Evolutionary conservation across 108 stramenopile species (phyloP).

Genomic region (Conticribra weissflogii): DNA sequence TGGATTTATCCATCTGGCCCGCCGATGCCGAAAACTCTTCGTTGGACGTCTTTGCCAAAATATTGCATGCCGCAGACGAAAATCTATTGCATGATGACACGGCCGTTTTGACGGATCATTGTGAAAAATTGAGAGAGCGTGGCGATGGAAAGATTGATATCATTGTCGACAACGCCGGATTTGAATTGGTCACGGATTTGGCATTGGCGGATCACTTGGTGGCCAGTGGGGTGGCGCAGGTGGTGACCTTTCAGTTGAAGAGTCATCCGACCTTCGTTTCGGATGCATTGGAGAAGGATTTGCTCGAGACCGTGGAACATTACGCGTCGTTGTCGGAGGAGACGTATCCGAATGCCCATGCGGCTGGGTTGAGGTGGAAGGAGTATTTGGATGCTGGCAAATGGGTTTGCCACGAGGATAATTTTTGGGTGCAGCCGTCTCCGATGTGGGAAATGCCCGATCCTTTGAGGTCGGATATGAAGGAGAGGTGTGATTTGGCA

Average conservation of each 20-base stretch:
- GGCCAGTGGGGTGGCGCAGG: conserved; percentile 73
- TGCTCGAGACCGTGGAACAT: conserved; percentile 79
- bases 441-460: conserved; percentile 95
- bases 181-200: conserved; percentile 94
- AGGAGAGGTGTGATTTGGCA: conserved; percentile 76
- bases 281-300: conserved; percentile 92
- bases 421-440: conserved; percentile 92
- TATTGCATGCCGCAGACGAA: conserved; percentile 73
- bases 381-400: conserved; percentile 67
- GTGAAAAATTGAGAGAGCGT: conserved; percentile 53
- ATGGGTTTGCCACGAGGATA: conserved; percentile 90
- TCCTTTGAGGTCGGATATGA: conserved; percentile 63
- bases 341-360: conserved; percentile 60
- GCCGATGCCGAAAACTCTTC: conserved; percentile 69
- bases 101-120: conserved; percentile 56
- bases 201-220: conserved; percentile 90
- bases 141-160: conserved; percentile 91
- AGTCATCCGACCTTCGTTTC: conserved; percentile 97
- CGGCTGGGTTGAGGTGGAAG: conserved; percentile 79
- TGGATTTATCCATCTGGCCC: conserved; percentile 96
- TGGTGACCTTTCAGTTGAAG: conserved; percentile 91
- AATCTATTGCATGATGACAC: conserved; percentile 93
- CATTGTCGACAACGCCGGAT: conserved; percentile 97
- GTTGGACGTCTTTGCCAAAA: conserved; percentile 74
- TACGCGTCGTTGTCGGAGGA: conserved; percentile 57